Evolutionary conservation across 2,329 filamentous ascomycete species (phyloP), one percentile per base, ranked within the genome.

Genomic region (Trichoderma atroviride): DNA sequence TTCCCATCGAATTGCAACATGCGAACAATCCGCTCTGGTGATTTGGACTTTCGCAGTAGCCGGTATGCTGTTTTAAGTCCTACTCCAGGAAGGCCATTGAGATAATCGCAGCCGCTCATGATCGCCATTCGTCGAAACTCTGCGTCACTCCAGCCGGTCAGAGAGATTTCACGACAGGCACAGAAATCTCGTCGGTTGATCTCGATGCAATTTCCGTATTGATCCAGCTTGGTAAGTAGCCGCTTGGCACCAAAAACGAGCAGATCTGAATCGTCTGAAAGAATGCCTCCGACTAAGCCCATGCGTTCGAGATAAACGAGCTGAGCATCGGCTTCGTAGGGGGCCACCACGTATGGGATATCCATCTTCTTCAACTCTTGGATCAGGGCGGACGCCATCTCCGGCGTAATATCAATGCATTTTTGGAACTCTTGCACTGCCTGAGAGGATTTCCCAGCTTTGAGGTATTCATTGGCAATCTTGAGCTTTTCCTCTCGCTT

Each of bases 321-420:
- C 79, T 99, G 95, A n/a, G 95, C 91, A 79, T 99, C 96, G 58
- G 96, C 96, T 83, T 99, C 96, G 80, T 97, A 99, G 0, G 96
- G 96, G 0, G 96, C 96, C 22, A 99, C 96, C 68, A 99, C 86
- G 77, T 97, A 98, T 69, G 93, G 87, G 19, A 99, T 86, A 50
- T 89, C 86, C 75, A 90, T 83, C 75, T 88, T 88, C 81, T 96
- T 97, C 75, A 98, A 85, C 78, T 97, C 93, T 74, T 97, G 94
- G 70, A 99, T 99, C 65, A 98, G 82, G 73, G 92, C 87, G 7
- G 92, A 89, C 9, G 96, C 96, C 96, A 99, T 99, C 75, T 96
- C 90, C 2, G 96, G 95, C 1, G 96, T 98, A 47, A 99, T 90
- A 79, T 99, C 96, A 70, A 98, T 91, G 57, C 94, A 92, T 79